Evolutionary conservation across 2,329 filamentous ascomycete genomes (phyloP).

Genomic region (Talaromyces islandicus): DNA sequence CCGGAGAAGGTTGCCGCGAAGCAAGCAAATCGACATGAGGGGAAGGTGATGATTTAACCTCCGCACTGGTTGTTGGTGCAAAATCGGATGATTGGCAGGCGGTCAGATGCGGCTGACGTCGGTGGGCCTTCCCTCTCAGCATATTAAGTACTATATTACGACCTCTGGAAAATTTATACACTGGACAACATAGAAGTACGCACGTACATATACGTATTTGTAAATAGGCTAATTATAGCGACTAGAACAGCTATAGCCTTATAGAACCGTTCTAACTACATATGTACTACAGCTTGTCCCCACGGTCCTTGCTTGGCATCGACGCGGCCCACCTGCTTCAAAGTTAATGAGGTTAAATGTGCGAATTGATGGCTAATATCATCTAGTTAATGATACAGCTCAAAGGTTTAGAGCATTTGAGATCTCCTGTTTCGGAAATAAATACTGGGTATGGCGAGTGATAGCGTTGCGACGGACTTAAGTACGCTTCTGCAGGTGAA

Average conservation of each 20-base stretch:
- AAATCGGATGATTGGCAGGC: neutral
- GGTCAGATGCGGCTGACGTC: neutral
- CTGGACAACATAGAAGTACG: no score
- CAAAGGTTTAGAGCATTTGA: neutral
- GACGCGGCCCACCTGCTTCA: neutral
- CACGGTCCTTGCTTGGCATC: neutral
- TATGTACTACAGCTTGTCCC: neutral
- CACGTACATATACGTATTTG: neutral
- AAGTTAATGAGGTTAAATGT: neutral
- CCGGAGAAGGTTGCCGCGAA: neutral
- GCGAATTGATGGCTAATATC: no score
- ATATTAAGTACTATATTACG: no score
- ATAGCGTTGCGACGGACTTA: neutral
- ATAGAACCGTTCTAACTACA: neutral
- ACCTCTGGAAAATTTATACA: no score
- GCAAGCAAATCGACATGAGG: neutral
- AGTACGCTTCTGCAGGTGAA: neutral
- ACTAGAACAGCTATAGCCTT: neutral
- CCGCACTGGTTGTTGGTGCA: neutral
- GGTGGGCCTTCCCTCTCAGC: neutral
- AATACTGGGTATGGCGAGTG: neutral
- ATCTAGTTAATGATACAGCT: no score
- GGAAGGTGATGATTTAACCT: neutral
- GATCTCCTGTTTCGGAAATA: neutral
- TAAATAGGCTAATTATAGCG: neutral